Evolutionary conservation across 2,329 filamentous ascomycete genomes (phyloP).

Genomic region (Sarocladium brachiariae): DNA sequence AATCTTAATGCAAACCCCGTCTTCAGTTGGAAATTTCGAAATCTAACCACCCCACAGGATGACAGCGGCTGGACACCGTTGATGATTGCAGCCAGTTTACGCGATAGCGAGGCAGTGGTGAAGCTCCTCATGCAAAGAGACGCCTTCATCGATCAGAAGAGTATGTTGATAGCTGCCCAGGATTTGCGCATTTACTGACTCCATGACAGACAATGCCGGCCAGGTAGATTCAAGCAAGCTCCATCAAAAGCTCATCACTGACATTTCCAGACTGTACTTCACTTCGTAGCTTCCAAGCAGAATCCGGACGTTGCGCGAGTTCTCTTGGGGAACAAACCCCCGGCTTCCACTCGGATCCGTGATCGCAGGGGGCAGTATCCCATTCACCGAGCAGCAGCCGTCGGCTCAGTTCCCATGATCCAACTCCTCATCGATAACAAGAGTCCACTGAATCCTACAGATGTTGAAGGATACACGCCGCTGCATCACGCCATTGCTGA

Average conservation of each 20-base stretch:
- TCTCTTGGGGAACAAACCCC: slow-evolving; percentile 59
- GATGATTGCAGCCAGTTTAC: slow-evolving; percentile 74
- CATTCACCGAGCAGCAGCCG: slow-evolving; percentile 84
- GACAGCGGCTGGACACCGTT: slow-evolving; percentile 75
- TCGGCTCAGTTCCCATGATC: slow-evolving; percentile 83
- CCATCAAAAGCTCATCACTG: slow-evolving; percentile 10
- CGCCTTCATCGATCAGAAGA: slow-evolving; percentile 69
- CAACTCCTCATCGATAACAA: slow-evolving; percentile 67
- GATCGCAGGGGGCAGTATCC: slow-evolving; percentile 86
- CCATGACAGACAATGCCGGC: not conserved
- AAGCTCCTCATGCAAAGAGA: slow-evolving; percentile 60
- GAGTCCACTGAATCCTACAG: slow-evolving; percentile 78
- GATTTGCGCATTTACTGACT: too few species aligned
- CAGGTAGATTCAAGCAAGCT: not conserved
- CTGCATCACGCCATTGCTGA: slow-evolving; percentile 83
- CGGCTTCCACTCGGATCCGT: slow-evolving; percentile 68
- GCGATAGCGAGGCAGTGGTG: slow-evolving; percentile 63
- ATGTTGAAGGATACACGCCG: slow-evolving; percentile 77
- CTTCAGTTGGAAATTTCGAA: not conserved
- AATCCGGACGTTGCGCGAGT: slow-evolving; percentile 75
- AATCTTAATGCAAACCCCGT: too few species aligned
- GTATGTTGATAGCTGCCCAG: slow-evolving; percentile 30
- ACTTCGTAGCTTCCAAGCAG: slow-evolving; percentile 86
- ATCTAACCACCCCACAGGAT: slow-evolving; percentile 41
- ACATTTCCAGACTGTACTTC: slow-evolving; percentile 63